These are phyloP conservation scores for Mycena vulgaris DNA, from an alignment of 768 basidiomycete species.

Conservation along the genomic window DNA sequence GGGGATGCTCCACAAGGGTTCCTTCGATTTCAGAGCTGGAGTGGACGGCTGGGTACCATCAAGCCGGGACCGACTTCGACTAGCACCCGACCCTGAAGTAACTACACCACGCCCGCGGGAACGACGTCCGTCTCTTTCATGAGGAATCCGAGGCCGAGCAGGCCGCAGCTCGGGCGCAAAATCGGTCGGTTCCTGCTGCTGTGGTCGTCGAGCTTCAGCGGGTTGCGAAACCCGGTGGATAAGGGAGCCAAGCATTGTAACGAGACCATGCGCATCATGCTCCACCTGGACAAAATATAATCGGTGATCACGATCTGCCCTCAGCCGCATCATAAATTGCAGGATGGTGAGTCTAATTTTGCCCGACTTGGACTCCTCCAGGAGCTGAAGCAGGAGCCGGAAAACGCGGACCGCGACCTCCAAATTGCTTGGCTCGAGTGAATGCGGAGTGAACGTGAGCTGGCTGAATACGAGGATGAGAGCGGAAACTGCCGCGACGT, in stretches of 20 bases:
- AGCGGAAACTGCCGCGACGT: constrained; percentile 74
- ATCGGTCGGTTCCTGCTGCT: constrained; percentile 30
- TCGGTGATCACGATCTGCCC: constrained; percentile 92
- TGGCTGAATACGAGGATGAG: constrained; percentile 79
- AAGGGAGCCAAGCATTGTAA: constrained; percentile 71
- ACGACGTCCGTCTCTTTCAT: constrained; percentile 67
- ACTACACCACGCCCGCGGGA: constrained; percentile 64
- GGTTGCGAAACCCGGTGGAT: constrained; percentile 64
- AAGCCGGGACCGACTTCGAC: constrained; percentile 74
- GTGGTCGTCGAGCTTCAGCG: constrained; percentile 13
- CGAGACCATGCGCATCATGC: constrained; percentile 72
- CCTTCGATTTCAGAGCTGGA: constrained; percentile 55
- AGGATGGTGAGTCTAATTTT: constrained; percentile 80
- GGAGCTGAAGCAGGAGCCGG: constrained; percentile 63
- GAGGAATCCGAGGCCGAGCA: constrained; percentile 63
- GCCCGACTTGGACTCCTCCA: constrained; percentile 62
- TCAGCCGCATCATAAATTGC: constrained; percentile 90
- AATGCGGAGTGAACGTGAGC: constrained; percentile 77
- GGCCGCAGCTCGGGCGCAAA: constrained; percentile 54
- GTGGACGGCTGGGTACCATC: constrained; percentile 48
- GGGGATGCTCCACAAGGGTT: constrained; percentile 78
- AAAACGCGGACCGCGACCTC: constrained; percentile 71
- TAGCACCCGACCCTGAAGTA: constrained; percentile 62
- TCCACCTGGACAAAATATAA: constrained; percentile 75
- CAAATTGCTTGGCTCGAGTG: constrained; percentile 62